These are phyloP conservation scores for Linderniella brevidens DNA, from an alignment of 257 asterid species.

Conservation along the genomic window DNA sequence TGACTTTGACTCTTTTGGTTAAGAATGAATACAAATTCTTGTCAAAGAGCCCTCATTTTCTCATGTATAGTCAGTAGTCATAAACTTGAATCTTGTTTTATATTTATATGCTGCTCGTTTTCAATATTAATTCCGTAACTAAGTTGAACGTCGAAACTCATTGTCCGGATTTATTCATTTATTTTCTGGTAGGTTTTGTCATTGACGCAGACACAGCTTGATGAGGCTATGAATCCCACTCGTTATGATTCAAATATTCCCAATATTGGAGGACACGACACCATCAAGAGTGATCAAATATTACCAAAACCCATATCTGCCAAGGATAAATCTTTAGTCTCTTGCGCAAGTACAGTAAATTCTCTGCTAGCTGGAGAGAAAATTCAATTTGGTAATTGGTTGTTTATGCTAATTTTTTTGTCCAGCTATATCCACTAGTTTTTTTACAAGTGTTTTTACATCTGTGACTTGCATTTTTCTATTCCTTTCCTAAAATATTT, in stretches of 20 bases:
- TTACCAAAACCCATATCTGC: conserved; percentile 44
- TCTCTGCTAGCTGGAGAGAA: conserved; percentile 94
- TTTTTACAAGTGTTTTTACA: conserved; percentile 1
- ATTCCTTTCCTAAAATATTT: too few relatives aligned
- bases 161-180: too few relatives aligned
- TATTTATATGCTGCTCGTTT: too few relatives aligned
- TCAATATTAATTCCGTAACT: too few relatives aligned
- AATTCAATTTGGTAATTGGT: conserved; percentile 72
- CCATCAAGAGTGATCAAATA: conserved; percentile 32
- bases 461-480: too few relatives aligned
- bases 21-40: too few relatives aligned
- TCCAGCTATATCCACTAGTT: not conserved
- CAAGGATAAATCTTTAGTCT: conserved; percentile 52
- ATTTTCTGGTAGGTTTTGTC: conserved; percentile 58
- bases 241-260: conserved; percentile 41
- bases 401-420: conserved; percentile 1
- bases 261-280: conserved; percentile 50
- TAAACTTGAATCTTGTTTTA: too few relatives aligned
- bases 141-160: too few relatives aligned
- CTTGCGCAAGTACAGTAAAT: conserved; percentile 70
- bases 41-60: too few relatives aligned
- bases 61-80: too few relatives aligned
- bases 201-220: conserved; percentile 77
- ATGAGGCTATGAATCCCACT: conserved; percentile 81
- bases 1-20: too few relatives aligned